A percentile compares a stretch with the other conserved stretches of the same genome.
These are phyloP conservation scores for Conticribra guillardii DNA, from an alignment of 108 stramenopile genomes.

Conservation along the genomic window DNA sequence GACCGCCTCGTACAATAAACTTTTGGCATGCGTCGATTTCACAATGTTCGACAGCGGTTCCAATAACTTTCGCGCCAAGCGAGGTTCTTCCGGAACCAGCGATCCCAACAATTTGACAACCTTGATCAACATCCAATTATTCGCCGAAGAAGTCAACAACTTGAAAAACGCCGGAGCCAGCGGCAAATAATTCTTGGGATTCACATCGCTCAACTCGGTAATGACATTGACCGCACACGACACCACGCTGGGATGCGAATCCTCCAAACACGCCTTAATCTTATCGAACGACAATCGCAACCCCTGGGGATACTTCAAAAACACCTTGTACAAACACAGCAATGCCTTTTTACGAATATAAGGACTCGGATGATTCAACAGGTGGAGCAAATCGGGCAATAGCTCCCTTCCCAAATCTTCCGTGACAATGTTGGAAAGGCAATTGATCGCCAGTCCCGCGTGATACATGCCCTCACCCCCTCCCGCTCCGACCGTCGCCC, in stretches of 20 bases:
- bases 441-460: conserved; percentile 96
- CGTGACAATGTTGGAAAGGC: conserved; percentile 96
- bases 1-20: conserved; percentile 95
- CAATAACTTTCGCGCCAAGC: conserved; percentile 96
- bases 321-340: conserved; percentile 96
- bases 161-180: conserved; percentile 98
- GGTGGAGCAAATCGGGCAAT: conserved; percentile 85
- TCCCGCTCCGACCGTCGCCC: conserved; percentile 60
- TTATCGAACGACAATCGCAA: conserved; percentile 94
- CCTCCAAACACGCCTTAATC: conserved; percentile 90
- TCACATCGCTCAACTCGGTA: conserved; percentile 96
- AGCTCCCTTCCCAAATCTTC: conserved; percentile 93
- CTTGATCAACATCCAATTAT: conserved; percentile 99
- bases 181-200: conserved; percentile 96
- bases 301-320: conserved; percentile 99
- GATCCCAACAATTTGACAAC: conserved; percentile 97
- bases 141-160: conserved; percentile 90
- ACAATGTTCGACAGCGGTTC: conserved; percentile 97
- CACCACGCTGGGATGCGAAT: conserved; percentile 91
- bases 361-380: conserved; percentile 88
- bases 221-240: conserved; percentile 99
- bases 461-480: conserved; percentile 84
- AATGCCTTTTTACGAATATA: conserved; percentile 98
- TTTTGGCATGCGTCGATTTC: conserved; percentile 94
- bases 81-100: conserved; percentile 96